A percentile compares a stretch with the other conserved stretches of the same genome.
Evolutionary conservation across 805 yeast species (phyloP).

Genomic region (Citeromyces matritensis): DNA sequence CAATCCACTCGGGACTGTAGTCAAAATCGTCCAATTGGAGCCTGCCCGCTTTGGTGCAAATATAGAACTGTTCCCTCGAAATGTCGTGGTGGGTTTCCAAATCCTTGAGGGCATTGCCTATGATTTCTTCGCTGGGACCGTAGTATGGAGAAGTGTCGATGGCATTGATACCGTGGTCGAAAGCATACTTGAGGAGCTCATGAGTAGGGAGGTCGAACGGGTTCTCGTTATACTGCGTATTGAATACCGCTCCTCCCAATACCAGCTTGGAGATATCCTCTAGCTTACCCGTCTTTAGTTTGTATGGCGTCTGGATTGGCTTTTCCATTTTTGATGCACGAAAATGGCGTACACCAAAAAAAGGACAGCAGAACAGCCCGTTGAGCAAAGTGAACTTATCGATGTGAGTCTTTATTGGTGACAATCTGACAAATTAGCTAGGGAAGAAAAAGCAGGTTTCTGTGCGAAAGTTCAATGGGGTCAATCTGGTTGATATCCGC

Average conservation of each 20-base stretch:
- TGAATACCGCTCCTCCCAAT: conserved; percentile 84
- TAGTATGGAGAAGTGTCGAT: conserved; percentile 90
- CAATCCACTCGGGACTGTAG: conserved; percentile 46
- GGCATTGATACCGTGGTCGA: conserved; percentile 56
- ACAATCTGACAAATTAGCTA: no score
- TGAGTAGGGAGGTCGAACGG: conserved; percentile 46
- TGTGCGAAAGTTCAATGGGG: conserved; percentile 56
- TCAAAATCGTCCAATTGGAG: conserved; percentile 55
- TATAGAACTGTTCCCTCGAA: conserved; percentile 47
- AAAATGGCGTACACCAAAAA: conserved; percentile 86
- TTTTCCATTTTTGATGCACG: conserved; percentile 78
- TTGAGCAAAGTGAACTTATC: no score
- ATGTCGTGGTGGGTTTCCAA: conserved; percentile 18
- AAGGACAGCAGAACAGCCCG: no score
- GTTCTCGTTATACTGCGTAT: conserved; percentile 60
- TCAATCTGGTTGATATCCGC: conserved; percentile 64
- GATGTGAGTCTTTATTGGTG: no score
- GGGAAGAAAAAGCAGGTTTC: conserved; percentile 56
- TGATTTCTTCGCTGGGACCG: conserved; percentile 68
- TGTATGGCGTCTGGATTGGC: no score
- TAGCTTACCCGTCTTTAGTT: conserved; percentile 12
- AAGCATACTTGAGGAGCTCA: conserved; percentile 43
- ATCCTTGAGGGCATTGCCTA: conserved; percentile 49
- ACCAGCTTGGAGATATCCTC: conserved; percentile 38
- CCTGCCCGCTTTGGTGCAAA: conserved; percentile 84